A percentile compares a stretch with the other conserved stretches of the same genome.
Conservation (phyloP, 768 basidiomycete species). For the Paxillus ammoniavirescens region DNA sequence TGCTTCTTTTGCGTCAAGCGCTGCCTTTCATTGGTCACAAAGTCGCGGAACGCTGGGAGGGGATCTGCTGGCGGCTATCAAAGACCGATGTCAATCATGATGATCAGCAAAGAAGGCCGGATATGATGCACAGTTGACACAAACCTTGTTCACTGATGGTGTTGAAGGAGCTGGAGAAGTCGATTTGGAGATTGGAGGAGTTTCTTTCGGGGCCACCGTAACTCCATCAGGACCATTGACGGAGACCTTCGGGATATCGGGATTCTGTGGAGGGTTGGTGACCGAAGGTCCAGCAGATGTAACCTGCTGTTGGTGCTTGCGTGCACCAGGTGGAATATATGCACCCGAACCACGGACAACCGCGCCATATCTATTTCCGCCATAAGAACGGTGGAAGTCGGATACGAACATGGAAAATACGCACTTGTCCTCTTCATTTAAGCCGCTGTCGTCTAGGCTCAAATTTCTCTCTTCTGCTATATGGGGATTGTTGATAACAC, state of each 20-base stretch:
- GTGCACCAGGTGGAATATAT: conserved; percentile 92
- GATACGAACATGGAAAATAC: conserved; percentile 23
- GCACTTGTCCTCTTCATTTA: conserved; percentile 96
- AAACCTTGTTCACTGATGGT: conserved; percentile 51
- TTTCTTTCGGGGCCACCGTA: conserved; percentile 41
- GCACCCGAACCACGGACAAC: conserved; percentile 87
- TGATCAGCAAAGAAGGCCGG: conserved; percentile 5
- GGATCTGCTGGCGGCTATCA: conserved; percentile 68
- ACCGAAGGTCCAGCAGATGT: conserved; percentile 27
- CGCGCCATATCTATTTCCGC: conserved; percentile 72
- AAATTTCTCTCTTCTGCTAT: conserved; percentile 83
- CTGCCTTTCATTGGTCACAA: conserved; percentile 90
- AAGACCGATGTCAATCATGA: conserved; percentile 4
- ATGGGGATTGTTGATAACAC: conserved; percentile 72
- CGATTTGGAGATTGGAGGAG: conserved; percentile 50
- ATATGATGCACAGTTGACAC: conserved; percentile 7
- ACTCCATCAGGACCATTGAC: conserved; percentile 78
- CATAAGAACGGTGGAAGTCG: conserved; percentile 18
- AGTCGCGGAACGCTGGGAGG: conserved; percentile 84
- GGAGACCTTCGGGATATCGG: conserved; percentile 69
- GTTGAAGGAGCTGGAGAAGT: conserved; percentile 61
- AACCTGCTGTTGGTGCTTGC: conserved; percentile 42
- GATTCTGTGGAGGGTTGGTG: conserved; percentile 26
- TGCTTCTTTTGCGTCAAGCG: conserved; percentile 89
- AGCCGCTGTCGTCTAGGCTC: conserved; percentile 63